phyloP scores from a whole-genome alignment of 495 filamentous ascomycete genomes.

The Staphylotrichum tortipilum region DNA sequence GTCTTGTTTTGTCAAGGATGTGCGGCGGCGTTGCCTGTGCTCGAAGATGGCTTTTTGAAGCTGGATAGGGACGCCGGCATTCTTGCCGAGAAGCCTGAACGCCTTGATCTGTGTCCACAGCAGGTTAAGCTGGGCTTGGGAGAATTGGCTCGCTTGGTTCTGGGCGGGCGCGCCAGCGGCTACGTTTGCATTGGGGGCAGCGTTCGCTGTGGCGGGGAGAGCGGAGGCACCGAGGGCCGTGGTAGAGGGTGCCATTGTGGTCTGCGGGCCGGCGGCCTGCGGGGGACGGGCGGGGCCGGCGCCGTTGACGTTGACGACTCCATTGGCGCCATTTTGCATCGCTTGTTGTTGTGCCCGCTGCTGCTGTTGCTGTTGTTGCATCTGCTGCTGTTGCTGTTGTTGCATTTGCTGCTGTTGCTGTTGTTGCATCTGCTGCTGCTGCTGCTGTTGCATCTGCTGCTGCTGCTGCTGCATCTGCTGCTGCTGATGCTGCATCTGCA shows the following conservation, averaged over 20 bases:
- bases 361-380: conserved; percentile 26
- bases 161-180: conserved; percentile 10
- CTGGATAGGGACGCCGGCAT: conserved; percentile 61
- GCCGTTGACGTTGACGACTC: conserved; percentile 45
- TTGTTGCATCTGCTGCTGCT: conserved; percentile 29
- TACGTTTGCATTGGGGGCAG: conserved; percentile 32
- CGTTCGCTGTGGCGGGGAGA: conserved; percentile 28
- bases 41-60: conserved; percentile 70
- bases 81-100: conserved; percentile 75
- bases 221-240: conserved; percentile 28
- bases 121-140: conserved; percentile 58
- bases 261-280: conserved; percentile 24
- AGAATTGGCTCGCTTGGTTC: conserved; percentile 41
- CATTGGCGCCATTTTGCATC: conserved; percentile 34
- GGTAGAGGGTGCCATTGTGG: conserved; percentile 25
- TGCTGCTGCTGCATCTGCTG: too few relatives aligned
- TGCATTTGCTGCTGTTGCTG: conserved; percentile 29
- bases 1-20: conserved; percentile 48
- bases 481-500: conserved; percentile 40
- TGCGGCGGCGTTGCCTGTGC: conserved; percentile 55
- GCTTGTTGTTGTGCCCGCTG: conserved; percentile 33
- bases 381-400: too few relatives aligned
- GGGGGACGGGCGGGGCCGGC: conserved; percentile 26
- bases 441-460: too few relatives aligned
- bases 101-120: conserved; percentile 72